phyloP scores from a whole-genome alignment of 441 rosid species.

The Geranium incanum region DNA sequence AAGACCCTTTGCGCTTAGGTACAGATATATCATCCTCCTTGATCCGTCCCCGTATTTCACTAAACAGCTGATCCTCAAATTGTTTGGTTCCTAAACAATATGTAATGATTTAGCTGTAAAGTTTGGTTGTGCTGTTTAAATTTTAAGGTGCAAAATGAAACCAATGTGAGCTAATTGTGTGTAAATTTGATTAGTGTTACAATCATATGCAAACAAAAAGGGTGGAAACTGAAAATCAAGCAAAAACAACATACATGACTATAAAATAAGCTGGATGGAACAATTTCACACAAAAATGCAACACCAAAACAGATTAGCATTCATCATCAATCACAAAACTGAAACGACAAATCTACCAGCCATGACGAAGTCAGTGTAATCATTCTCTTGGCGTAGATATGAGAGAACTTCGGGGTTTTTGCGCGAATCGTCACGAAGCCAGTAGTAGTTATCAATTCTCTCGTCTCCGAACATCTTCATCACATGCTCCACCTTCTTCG shows the following conservation, averaged over 20 bases:
- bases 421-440: constrained; percentile 94
- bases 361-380: constrained; percentile 48
- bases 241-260: background rate
- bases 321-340: background rate
- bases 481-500: constrained; percentile 69
- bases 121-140: background rate
- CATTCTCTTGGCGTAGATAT: constrained; percentile 59
- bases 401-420: constrained; percentile 47
- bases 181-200: background rate
- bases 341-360: constrained; percentile 34
- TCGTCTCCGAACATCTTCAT: constrained; percentile 76
- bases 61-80: constrained; percentile 53
- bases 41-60: constrained; percentile 62
- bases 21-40: constrained; percentile 82
- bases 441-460: constrained; percentile 67
- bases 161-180: background rate
- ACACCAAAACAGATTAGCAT: background rate
- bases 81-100: constrained; percentile 47
- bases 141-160: background rate
- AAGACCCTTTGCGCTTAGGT: constrained; percentile 57
- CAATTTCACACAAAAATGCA: too few relatives aligned
- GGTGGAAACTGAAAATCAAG: background rate
- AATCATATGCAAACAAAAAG: background rate
- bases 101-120: background rate
- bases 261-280: too few relatives aligned